These are phyloP conservation scores for Podaxis sp. DNA, from an alignment of 768 basidiomycete genomes.

Conservation along the genomic window DNA sequence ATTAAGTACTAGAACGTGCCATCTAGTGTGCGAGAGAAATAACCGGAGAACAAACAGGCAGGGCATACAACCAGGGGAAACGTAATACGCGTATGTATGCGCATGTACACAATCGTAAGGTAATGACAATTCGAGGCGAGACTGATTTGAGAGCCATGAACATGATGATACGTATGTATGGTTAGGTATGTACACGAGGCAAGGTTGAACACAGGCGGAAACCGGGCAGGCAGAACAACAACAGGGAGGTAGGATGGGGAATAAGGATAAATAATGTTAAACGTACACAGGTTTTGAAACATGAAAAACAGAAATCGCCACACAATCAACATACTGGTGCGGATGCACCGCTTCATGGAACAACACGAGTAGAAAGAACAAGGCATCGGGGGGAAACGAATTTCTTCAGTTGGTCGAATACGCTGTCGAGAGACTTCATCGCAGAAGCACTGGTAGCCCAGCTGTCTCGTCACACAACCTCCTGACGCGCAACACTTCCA, in stretches of 20 bases:
- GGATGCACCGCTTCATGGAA: too few species aligned
- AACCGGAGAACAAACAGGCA: neutral
- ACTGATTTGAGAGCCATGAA: too few species aligned
- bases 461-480: slow-evolving; percentile 19
- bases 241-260: neutral
- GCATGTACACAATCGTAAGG: too few species aligned
- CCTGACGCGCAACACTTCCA: slow-evolving; percentile 24
- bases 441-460: neutral
- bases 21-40: neutral
- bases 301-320: neutral
- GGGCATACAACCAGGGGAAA: neutral
- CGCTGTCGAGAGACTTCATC: too few species aligned
- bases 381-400: neutral
- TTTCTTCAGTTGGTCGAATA: too few species aligned
- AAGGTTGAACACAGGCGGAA: neutral
- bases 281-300: neutral
- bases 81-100: neutral
- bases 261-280: neutral
- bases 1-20: neutral
- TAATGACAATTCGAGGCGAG: too few species aligned
- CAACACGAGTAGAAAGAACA: neutral
- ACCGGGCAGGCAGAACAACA: neutral
- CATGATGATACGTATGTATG: too few species aligned
- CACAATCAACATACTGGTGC: neutral
- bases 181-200: neutral